Evolutionary conservation across 2,329 filamentous ascomycete genomes (phyloP), one percentile per base, ranked within the genome.

Genomic region (Sarocladium brachiariae): DNA sequence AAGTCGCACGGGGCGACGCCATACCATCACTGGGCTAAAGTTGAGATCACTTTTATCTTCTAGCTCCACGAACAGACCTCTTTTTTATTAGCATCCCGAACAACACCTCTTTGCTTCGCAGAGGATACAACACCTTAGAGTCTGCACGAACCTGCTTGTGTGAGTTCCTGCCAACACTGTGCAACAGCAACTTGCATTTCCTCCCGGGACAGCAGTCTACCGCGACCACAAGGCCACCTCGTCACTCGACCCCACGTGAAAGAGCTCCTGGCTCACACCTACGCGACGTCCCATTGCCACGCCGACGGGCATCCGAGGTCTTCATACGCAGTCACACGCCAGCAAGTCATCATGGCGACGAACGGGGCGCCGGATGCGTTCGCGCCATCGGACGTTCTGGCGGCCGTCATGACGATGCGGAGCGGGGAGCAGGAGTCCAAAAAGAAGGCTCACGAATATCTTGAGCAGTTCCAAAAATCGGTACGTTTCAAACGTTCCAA

Each of bases 391-490:
- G 74, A 76, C 63, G 89, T 99, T 59, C 77, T 97, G 61, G 83
- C 86, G 59, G 93, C 92, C 56, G 84, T 97, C 70, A 81, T 84
- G 65, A 93, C 91, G 56, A 96, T 99, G 91, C 85, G 90, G 65
- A 87, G 86, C 70, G 86, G 83, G 58, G 83, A 92, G 64, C 81
- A 86, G 63, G 79, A 86, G 57, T 82, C 87, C 64, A 97, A 97
- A 75, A 85, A 86, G 66, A 86, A 90, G 68, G 91, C 89, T 53
- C 91, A 96, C 65, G 84, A 92, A 65, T 99, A 86, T 66, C 77
- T 99, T 54, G 88, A 95, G 71, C 84, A 83, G 60, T 99, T 97
- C 71, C 93, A 99, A 79, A 99, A 99, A 81, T 97, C 93, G 68
- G 92, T 96, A 70, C 51, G 69, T 61, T 9, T 5, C 39, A 14